phyloP scores from a whole-genome alignment of 1,284 basidiomycete genomes.

The Agroathelia rolfsii region DNA sequence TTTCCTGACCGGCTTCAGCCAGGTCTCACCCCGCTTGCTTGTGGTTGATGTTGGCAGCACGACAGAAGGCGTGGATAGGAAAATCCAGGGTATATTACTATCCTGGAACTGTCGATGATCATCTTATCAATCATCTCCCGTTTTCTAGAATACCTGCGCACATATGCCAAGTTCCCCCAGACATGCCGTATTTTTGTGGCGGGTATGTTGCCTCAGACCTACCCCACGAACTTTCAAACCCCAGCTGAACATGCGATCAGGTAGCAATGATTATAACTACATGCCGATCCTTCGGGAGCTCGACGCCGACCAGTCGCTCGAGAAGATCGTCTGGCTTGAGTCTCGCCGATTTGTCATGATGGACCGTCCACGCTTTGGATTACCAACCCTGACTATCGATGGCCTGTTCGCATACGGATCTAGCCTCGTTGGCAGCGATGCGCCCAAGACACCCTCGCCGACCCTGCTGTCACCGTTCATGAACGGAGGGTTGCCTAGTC shows the following conservation, averaged over 20 bases:
- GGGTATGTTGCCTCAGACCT: conserved; percentile 29
- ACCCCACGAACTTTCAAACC: conserved; percentile 9
- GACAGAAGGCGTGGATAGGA: conserved; percentile 54
- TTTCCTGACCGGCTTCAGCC: conserved; percentile 61
- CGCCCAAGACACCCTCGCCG: conserved; percentile 33
- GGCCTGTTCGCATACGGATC: conserved; percentile 51
- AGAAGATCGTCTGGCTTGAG: conserved; percentile 60
- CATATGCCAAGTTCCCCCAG: conserved; percentile 66
- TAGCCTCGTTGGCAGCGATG: conserved; percentile 31
- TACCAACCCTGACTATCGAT: conserved; percentile 47
- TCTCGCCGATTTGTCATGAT: conserved; percentile 32
- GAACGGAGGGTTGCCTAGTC: conserved; percentile 46
- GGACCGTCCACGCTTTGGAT: conserved; percentile 37
- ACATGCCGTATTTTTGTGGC: conserved; percentile 66
- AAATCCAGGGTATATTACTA: conserved; percentile 59
- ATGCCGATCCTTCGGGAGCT: conserved; percentile 39
- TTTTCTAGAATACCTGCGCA: conserved; percentile 57
- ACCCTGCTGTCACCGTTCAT: conserved; percentile 26
- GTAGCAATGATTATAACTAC: conserved; percentile 25
- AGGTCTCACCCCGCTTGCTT: conserved; percentile 57
- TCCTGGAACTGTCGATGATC: conserved; percentile 4
- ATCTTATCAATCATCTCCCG: conserved; percentile 3
- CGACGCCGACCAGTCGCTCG: conserved; percentile 49
- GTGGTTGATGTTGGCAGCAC: conserved; percentile 65
- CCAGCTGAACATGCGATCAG: conserved; percentile 32